phyloP scores from a whole-genome alignment of 192 early-diverging fungal species.

The Backusella parvicylindrica region DNA sequence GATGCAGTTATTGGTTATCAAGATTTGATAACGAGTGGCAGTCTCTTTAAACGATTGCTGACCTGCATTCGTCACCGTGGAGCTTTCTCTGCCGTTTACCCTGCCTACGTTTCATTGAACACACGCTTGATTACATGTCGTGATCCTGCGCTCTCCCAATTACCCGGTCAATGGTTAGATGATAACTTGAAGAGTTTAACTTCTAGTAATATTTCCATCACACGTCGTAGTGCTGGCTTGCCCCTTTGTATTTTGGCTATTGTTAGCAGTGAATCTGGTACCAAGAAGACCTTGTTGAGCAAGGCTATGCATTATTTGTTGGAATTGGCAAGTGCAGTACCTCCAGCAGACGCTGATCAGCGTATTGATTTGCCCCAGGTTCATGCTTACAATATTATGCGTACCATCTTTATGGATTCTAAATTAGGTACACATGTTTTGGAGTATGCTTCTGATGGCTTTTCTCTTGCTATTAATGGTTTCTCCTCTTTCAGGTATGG shows the following conservation, averaged over 20 bases:
- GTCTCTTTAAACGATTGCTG: conserved; percentile 52
- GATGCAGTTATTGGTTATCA: background rate
- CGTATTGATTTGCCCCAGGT: conserved; percentile 86
- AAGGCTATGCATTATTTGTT: conserved; percentile 69
- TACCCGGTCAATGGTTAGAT: conserved; percentile 71
- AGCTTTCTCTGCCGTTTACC: conserved; percentile 87
- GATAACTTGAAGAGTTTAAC: conserved; percentile 73
- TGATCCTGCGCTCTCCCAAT: conserved; percentile 41
- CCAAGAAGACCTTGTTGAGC: conserved; percentile 55
- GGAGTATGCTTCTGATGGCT: conserved; percentile 72
- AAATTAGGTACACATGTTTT: conserved; percentile 70
- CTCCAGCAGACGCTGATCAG: conserved; percentile 50
- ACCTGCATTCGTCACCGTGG: conserved; percentile 87
- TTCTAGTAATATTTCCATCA: conserved; percentile 78
- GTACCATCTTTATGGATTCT: conserved; percentile 81
- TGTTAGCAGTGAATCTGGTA: conserved; percentile 63
- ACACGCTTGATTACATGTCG: conserved; percentile 60
- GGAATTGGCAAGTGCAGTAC: conserved; percentile 47
- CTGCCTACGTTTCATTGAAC: conserved; percentile 71
- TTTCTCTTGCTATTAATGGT: conserved; percentile 74
- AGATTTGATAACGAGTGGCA: conserved; percentile 36
- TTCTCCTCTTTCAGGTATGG: conserved; percentile 63
- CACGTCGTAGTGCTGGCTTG: conserved; percentile 86
- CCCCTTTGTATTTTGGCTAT: conserved; percentile 86
- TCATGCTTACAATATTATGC: conserved; percentile 89